phyloP scores from a whole-genome alignment of 495 filamentous ascomycete genomes.

The Aspergillus sclerotiicarbonarius region DNA sequence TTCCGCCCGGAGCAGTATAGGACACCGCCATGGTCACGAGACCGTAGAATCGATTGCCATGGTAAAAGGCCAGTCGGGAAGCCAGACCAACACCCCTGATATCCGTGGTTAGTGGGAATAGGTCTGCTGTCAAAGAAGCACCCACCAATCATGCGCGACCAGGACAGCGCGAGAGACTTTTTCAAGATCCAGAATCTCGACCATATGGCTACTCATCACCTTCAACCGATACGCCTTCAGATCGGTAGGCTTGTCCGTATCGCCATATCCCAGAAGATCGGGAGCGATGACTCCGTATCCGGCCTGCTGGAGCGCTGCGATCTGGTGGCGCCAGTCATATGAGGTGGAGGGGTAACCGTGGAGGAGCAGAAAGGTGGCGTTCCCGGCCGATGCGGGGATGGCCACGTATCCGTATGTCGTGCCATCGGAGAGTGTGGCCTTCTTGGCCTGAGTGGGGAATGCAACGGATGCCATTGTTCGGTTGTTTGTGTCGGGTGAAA shows the following conservation, averaged over 20 bases:
- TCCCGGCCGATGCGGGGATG: constrained; percentile 19
- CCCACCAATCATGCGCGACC: constrained; percentile 22
- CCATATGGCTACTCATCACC: constrained; percentile 36
- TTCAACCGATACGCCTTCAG: constrained; percentile 30
- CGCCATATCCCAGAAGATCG: constrained; percentile 51
- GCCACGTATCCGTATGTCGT: constrained; percentile 34
- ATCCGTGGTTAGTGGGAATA: not conserved
- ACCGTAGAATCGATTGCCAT: not conserved
- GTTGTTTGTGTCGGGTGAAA: not conserved
- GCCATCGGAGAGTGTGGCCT: constrained; percentile 20
- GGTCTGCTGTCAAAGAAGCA: not conserved
- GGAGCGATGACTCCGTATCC: constrained; percentile 48
- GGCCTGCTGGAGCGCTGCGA: constrained; percentile 26
- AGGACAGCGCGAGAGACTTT: constrained; percentile 13
- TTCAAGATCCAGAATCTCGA: constrained; percentile 31
- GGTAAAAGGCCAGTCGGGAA: not conserved
- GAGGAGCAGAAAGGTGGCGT: constrained; percentile 41
- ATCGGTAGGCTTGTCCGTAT: constrained; percentile 36
- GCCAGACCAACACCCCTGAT: constrained; percentile 7
- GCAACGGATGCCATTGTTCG: constrained; percentile 22
- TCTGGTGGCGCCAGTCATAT: constrained; percentile 46
- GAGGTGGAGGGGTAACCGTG: constrained; percentile 44
- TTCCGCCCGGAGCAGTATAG: not conserved
- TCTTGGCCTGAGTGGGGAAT: constrained; percentile 14
- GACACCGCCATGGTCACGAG: not conserved